Evolutionary conservation across 2,329 filamentous ascomycete species (phyloP), one percentile per base, ranked within the genome.

Genomic region (Davidsoniella eucalypti): DNA sequence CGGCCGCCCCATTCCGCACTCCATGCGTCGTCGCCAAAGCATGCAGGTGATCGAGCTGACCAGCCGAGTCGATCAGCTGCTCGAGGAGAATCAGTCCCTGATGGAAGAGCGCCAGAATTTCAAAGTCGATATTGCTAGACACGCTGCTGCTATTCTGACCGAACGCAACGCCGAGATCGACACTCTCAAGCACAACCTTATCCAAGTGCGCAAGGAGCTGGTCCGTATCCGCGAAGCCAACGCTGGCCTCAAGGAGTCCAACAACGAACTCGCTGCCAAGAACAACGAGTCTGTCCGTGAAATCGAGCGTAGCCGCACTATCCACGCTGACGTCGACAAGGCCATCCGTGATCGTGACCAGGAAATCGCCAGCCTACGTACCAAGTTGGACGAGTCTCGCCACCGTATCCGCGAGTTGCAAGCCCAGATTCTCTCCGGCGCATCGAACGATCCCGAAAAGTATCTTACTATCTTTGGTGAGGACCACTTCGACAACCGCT

Each of bases 1-100:
- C 50, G 94, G 87, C 58, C 81, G 90, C 66, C 29, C 29, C 29
- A 33, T 33, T 33, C 88, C 92, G 59, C 87, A 88, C 61, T 95
- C 87, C 71, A 84, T 98, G 76, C 88, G 90, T 59, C 88, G 90
- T 63, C 85, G 90, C 62, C 92, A 94, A 67, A 96, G 90, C 73
- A 90, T 96, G 81, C 90, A 96, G 68, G 80, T 90, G 50, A 80
- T 96, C 54, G 90, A 98, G 60, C 80, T 98, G 61, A 87, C 96
- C 69, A 73, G 77, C 54, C 79, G 76, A 60, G 75, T 98, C 58
- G 87, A 95, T 58, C 82, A 90, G 64, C 72, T 98, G 56, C 71
- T 83, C 39, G 79, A 82, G 18, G 90, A 98, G 63, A 96, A 96
- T 61, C 80, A 82, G 51, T 69, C 78, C 55, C 78, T 98, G 25